These are phyloP conservation scores for Boeremia lycopersici DNA, from an alignment of 2,329 filamentous ascomycete species.

Conservation along the genomic window DNA sequence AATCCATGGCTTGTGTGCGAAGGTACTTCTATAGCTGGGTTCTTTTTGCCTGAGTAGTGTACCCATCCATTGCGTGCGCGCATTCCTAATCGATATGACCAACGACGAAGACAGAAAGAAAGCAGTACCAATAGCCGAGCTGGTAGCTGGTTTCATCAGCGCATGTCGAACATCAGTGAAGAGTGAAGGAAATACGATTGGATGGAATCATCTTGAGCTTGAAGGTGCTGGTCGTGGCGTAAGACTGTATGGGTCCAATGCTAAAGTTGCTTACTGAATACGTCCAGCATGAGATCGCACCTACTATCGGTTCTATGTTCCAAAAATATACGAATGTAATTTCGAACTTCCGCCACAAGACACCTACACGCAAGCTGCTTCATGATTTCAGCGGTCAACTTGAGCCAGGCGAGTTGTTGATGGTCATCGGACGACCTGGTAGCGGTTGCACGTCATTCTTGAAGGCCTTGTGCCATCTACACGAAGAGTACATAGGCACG, in stretches of 20 bases:
- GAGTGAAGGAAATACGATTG: constrained; percentile 2
- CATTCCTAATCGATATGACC: background rate
- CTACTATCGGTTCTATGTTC: constrained; percentile 8
- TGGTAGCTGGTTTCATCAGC: constrained; percentile 3
- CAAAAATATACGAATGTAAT: background rate
- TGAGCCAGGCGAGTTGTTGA: constrained; percentile 4
- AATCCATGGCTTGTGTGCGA: background rate
- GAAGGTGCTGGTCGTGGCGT: constrained; percentile 9
- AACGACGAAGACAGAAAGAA: background rate
- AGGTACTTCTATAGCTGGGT: background rate
- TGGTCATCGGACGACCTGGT: constrained; percentile 2
- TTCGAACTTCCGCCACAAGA: constrained; percentile 1
- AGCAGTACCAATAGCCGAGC: background rate
- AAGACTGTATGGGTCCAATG: background rate
- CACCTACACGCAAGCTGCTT: constrained; percentile 3
- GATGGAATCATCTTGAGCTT: constrained; percentile 9
- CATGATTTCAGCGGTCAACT: constrained; percentile 1
- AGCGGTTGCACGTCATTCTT: constrained; percentile 8
- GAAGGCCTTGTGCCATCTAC: constrained; percentile 6
- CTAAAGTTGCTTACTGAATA: background rate
- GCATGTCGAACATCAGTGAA: constrained; percentile 5
- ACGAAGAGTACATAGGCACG: constrained; percentile 6
- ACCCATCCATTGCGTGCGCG: background rate
- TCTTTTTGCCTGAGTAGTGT: background rate
- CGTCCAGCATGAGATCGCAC: constrained; percentile 2